Conservation (phyloP, 371 early-diverging fungal species). For the Mucor sp. region DNA sequence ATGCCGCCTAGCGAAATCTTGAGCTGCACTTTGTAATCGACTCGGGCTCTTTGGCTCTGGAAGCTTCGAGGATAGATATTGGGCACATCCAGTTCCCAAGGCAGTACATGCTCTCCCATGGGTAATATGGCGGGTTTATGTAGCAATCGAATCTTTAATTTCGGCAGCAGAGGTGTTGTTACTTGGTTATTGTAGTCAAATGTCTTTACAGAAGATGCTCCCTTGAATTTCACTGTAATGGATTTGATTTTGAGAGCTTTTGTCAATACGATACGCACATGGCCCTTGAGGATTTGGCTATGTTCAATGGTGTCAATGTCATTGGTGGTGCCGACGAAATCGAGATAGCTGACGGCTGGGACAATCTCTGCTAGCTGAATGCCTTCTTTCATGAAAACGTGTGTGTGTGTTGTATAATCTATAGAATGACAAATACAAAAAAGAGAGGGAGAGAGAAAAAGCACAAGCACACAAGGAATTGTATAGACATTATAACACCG, state of each 20-base stretch:
- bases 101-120: conserved; percentile 12
- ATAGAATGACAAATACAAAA: neutral
- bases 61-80: conserved; percentile 26
- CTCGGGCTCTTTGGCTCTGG: conserved; percentile 21
- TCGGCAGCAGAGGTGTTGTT: conserved; percentile 13
- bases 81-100: conserved; percentile 37
- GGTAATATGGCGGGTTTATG: conserved; percentile 2
- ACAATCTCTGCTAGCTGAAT: conserved; percentile 31
- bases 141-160: conserved; percentile 13
- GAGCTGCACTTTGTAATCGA: conserved; percentile 30
- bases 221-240: conserved; percentile 32
- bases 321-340: conserved; percentile 31
- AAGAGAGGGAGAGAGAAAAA: neutral
- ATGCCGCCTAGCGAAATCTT: conserved; percentile 29
- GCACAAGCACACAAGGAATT: neutral
- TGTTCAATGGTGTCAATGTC: conserved; percentile 2
- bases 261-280: conserved; percentile 16
- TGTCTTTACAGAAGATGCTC: conserved; percentile 24
- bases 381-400: conserved; percentile 35
- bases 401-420: neutral
- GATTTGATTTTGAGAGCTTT: conserved; percentile 36
- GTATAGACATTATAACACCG: neutral
- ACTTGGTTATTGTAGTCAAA: neutral
- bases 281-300: conserved; percentile 24
- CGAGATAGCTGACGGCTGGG: conserved; percentile 25